phyloP scores from a whole-genome alignment of 805 yeast species.

The Maudiozyma serrabonitensis region DNA sequence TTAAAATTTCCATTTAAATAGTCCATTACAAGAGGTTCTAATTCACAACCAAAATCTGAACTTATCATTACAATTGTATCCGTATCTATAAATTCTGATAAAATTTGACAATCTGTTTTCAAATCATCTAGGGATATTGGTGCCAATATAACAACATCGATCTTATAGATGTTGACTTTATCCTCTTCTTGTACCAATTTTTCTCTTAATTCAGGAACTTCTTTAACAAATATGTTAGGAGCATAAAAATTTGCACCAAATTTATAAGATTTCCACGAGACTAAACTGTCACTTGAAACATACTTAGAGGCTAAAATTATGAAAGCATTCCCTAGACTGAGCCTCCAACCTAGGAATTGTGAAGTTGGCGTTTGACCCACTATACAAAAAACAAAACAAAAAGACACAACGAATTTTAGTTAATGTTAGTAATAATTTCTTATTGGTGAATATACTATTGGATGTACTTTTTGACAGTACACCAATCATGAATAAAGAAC shows the following conservation, averaged over 20 bases:
- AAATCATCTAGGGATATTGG: conserved; percentile 21
- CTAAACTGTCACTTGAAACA: conserved; percentile 26
- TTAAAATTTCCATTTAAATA: conserved; percentile 12
- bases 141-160: conserved; percentile 22
- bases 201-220: conserved; percentile 5
- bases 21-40: conserved; percentile 17
- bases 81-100: conserved; percentile 12
- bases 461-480: not conserved
- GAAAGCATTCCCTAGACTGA: conserved; percentile 25
- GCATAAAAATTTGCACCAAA: conserved; percentile 27
- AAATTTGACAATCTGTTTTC: conserved; percentile 11
- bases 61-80: conserved; percentile 19
- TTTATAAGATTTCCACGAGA: conserved; percentile 27
- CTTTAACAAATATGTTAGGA: conserved; percentile 21
- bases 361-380: conserved; percentile 28
- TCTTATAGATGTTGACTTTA: conserved; percentile 4
- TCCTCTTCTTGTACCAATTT: no score
- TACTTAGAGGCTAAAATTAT: conserved; percentile 22
- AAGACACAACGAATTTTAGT: not conserved
- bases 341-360: conserved; percentile 28
- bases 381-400: not conserved
- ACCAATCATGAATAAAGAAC: no score
- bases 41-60: conserved; percentile 25
- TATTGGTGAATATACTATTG: no score
- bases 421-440: not conserved